Evolutionary conservation across 2,329 filamentous ascomycete genomes (phyloP).

Genomic region (Colletotrichum truncatum): DNA sequence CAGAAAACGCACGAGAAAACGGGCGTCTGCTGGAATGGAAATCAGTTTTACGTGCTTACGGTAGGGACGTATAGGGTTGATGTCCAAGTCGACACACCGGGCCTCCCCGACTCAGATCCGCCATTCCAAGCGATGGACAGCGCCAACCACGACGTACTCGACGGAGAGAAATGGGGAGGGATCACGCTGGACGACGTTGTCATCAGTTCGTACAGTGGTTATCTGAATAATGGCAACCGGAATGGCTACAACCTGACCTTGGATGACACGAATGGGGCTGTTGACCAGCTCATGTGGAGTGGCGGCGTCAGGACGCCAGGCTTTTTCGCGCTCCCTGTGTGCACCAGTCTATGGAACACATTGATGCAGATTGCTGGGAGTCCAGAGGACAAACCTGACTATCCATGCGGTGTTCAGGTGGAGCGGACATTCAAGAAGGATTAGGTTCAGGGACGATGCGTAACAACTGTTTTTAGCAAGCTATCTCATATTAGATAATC

Average conservation of each 20-base stretch:
- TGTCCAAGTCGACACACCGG: neutral
- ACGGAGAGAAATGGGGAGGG: constrained; percentile 12
- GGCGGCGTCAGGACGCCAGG: neutral
- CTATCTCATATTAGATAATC: too few relatives aligned
- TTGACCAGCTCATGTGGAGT: constrained; percentile 1
- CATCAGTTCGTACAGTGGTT: constrained; percentile 3
- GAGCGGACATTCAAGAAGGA: neutral
- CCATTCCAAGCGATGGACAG: neutral
- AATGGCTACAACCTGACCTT: constrained; percentile 11
- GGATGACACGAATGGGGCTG: neutral
- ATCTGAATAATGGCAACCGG: neutral
- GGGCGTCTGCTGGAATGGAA: constrained; percentile 9
- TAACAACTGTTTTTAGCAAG: too few relatives aligned
- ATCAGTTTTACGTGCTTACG: constrained; percentile 11
- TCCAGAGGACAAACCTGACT: neutral
- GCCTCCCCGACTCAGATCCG: neutral
- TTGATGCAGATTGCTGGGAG: neutral
- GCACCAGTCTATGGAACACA: constrained; percentile 16
- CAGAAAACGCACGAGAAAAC: constrained; percentile 1
- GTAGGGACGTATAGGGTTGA: neutral
- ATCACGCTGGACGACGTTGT: constrained; percentile 19
- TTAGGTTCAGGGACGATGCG: too few relatives aligned
- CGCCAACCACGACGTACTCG: neutral
- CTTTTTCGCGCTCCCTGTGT: constrained; percentile 8
- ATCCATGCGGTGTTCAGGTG: neutral